Percentiles rank a stretch among this genome's conserved stretches.
These are phyloP conservation scores for Aspergillus panamensis DNA, from an alignment of 495 filamentous ascomycete genomes.

Conservation along the genomic window DNA sequence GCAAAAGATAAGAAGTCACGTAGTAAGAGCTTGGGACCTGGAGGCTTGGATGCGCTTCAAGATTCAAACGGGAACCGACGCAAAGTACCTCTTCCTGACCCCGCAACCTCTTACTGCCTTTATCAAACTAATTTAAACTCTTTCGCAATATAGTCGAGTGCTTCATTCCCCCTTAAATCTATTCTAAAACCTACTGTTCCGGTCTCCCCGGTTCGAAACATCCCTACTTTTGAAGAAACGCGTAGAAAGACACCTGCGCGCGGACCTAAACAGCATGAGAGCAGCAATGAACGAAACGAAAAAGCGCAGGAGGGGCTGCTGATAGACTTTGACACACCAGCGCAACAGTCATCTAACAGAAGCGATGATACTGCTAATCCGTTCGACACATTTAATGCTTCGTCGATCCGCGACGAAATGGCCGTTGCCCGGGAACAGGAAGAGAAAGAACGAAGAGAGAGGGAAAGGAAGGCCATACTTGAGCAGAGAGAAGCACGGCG, in stretches of 20 bases:
- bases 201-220: conserved; percentile 58
- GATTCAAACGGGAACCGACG: conserved; percentile 74
- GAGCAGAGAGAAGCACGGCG: conserved; percentile 79
- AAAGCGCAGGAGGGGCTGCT: conserved; percentile 36
- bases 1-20: conserved; percentile 68
- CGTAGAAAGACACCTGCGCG: conserved; percentile 41
- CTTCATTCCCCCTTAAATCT: conserved; percentile 60
- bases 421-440: conserved; percentile 70
- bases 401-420: conserved; percentile 62
- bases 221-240: conserved; percentile 48
- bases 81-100: conserved; percentile 52
- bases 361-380: conserved; percentile 50
- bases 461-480: conserved; percentile 64
- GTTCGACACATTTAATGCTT: conserved; percentile 55
- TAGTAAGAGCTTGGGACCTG: conserved; percentile 93
- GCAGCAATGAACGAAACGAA: conserved; percentile 13
- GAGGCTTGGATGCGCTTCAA: conserved; percentile 78
- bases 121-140: conserved; percentile 12
- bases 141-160: conserved; percentile 44
- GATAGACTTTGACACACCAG: conserved; percentile 48
- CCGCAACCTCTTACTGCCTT: conserved; percentile 1
- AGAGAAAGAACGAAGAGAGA: conserved; percentile 61
- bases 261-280: conserved; percentile 25
- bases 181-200: conserved; percentile 85
- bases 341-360: conserved; percentile 26